Evolutionary conservation across 495 filamentous ascomycete species (phyloP), one percentile per base, ranked within the genome.

Genomic region (Penicillium silybi): DNA sequence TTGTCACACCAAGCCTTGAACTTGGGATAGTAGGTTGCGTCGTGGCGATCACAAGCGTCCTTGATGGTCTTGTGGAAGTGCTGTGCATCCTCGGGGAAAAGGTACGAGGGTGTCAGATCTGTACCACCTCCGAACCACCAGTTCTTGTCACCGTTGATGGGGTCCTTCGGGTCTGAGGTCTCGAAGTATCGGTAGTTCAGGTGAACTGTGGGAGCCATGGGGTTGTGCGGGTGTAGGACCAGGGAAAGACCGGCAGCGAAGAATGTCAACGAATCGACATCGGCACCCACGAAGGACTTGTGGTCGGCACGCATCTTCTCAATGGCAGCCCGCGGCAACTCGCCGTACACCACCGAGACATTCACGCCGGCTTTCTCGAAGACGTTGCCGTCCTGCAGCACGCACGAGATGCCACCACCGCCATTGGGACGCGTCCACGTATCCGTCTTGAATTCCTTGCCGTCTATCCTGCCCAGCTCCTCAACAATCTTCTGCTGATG

Each of bases 151-250:
- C 88, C 83, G 52, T 87, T 87, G 62, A 85, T 84, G 8, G 74
- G 74, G 32, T 75, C 68, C 54, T 73, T 75, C 8, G 75, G 75
- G 53, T 81, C 77, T 13, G 78, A 76, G 6, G 93, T 99, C 76
- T 99, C 93, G 64, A 99, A 99, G 75, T 99, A 99, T 3, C 93
- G 82, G 77, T 99, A 99, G 76, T 99, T 99, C 53, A 99, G 78
- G 68, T 99, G 93, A 18, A 99, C 92, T 0, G 93, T 99, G 0
- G 93, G 93, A 17, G 92, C 92, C 85, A 95, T 95, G 22, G 93
- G 93, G 70, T 99, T 99, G 29, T 80, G 72, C 6, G 93, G 93
- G 67, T 97, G 93, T 19, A 97, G 73, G 44, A 99, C 91, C 62
- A 97, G 77, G 56, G 90, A 96, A 39, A 99, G 72, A 3, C 93